Evolutionary conservation across 1,284 basidiomycete genomes (phyloP).

Genomic region (Ustilago shanxiensis): DNA sequence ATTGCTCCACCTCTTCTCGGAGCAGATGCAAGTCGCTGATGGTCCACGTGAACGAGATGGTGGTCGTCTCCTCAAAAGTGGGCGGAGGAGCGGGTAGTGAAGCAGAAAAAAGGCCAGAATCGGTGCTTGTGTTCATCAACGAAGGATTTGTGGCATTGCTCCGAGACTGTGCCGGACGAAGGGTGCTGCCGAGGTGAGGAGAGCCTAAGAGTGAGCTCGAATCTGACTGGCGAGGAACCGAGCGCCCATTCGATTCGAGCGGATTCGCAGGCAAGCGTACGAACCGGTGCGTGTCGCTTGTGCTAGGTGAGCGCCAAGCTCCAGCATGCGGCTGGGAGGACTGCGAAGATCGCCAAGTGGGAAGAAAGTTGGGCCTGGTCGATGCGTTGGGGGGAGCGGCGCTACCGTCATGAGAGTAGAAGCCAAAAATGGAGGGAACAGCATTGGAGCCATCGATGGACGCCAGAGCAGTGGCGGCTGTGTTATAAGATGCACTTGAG

Average conservation of each 20-base stretch:
- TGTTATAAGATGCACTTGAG: neutral
- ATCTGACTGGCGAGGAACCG: neutral
- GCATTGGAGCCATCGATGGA: conserved; percentile 14
- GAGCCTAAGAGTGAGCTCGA: neutral
- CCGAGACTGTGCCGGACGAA: neutral
- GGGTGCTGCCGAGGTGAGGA: neutral
- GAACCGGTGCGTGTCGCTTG: too few relatives aligned
- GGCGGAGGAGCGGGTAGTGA: conserved; percentile 20
- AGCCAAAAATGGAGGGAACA: conserved; percentile 48
- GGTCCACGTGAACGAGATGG: conserved; percentile 62
- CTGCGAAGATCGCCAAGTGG: neutral
- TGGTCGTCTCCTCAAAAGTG: conserved; percentile 59
- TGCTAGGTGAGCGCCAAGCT: neutral
- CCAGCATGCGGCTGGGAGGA: neutral
- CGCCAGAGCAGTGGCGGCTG: conserved; percentile 25
- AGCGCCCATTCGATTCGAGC: neutral
- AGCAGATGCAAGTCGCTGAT: conserved; percentile 58
- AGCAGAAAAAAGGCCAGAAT: conserved; percentile 13
- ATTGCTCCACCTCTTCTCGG: conserved; percentile 60
- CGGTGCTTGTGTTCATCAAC: neutral
- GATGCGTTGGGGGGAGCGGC: neutral
- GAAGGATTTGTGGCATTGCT: neutral
- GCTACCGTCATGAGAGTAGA: conserved; percentile 37
- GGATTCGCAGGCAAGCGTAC: too few relatives aligned
- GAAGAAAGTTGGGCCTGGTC: neutral